Evolutionary conservation across 2,329 filamentous ascomycete genomes (phyloP).

Genomic region (Clonostachys sp.): DNA sequence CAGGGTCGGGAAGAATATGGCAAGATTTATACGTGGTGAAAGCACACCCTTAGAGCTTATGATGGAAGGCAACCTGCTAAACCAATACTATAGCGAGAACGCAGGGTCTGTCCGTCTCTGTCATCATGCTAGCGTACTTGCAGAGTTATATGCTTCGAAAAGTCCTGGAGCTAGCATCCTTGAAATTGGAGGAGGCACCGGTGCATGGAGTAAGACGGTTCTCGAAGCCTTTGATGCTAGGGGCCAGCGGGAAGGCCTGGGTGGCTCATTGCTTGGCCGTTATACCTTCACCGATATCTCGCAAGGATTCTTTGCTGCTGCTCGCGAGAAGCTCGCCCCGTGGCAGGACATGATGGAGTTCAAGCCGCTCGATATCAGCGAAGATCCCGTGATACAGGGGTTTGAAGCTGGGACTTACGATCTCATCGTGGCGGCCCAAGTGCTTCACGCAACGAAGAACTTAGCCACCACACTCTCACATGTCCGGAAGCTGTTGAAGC

Average conservation of each 20-base stretch:
- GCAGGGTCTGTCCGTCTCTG: too few relatives aligned
- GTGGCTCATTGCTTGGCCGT: not conserved
- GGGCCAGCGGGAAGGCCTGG: too few relatives aligned
- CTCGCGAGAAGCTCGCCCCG: constrained; percentile 2
- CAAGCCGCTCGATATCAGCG: constrained; percentile 21
- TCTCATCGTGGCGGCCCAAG: constrained; percentile 20
- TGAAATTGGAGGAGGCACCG: constrained; percentile 21
- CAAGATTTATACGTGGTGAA: too few relatives aligned
- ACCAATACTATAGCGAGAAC: too few relatives aligned
- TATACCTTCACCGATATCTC: constrained; percentile 24
- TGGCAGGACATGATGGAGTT: constrained; percentile 12
- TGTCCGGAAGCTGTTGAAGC: constrained; percentile 12
- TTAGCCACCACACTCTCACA: constrained; percentile 14
- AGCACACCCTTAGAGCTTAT: too few relatives aligned
- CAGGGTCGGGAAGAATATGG: too few relatives aligned
- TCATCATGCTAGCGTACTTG: too few relatives aligned
- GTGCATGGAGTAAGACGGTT: constrained; percentile 4
- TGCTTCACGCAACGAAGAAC: constrained; percentile 17
- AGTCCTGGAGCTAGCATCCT: constrained; percentile 7
- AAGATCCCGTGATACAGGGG: constrained; percentile 16
- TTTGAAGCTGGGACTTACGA: constrained; percentile 17
- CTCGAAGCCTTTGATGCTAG: too few relatives aligned
- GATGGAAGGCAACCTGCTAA: too few relatives aligned
- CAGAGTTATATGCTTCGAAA: too few relatives aligned
- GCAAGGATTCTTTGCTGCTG: constrained; percentile 16